Conservation (phyloP, 1,284 basidiomycete genomes). For the Athelia psychrophila region DNA sequence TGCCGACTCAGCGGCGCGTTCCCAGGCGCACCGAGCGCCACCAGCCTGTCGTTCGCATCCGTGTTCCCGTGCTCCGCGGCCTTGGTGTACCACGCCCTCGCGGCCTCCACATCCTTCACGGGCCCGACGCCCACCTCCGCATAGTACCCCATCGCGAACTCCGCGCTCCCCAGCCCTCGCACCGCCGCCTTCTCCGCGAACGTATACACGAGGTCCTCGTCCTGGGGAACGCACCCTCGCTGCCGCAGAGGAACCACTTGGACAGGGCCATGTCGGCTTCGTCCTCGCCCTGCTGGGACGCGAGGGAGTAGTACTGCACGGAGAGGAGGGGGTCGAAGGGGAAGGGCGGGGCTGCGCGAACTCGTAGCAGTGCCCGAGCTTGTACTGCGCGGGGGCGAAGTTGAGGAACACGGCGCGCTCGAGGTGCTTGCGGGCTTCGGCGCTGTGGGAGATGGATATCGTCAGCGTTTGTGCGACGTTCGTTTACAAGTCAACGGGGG, state of each 20-base stretch:
- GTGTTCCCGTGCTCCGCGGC: slow-evolving; percentile 79
- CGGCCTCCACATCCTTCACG: slow-evolving; percentile 59
- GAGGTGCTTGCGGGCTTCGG: too few species aligned
- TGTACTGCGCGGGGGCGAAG: slow-evolving; percentile 90
- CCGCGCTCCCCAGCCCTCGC: slow-evolving; percentile 78
- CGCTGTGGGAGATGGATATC: too few species aligned
- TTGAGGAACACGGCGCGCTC: slow-evolving; percentile 85
- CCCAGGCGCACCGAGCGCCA: slow-evolving; percentile 58
- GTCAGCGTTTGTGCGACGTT: too few species aligned
- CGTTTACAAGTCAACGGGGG: too few species aligned
- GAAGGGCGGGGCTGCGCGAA: slow-evolving; percentile 86
- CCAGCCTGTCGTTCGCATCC: slow-evolving; percentile 78
- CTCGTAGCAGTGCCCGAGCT: slow-evolving; percentile 90
- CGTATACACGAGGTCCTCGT: slow-evolving; percentile 82
- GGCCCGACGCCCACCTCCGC: slow-evolving; percentile 78
- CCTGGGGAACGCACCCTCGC: slow-evolving; percentile 80
- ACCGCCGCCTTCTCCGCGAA: slow-evolving; percentile 92
- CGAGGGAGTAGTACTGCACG: slow-evolving; percentile 90
- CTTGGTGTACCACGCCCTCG: slow-evolving; percentile 73
- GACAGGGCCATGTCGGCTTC: slow-evolving; percentile 95
- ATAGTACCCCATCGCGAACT: slow-evolving; percentile 96
- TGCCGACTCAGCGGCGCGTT: slow-evolving; percentile 69
- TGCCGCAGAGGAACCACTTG: slow-evolving; percentile 95
- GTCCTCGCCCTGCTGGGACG: slow-evolving; percentile 81
- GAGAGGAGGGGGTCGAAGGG: slow-evolving; percentile 87